Conservation (phyloP, 257 asterid species). For the Mitragyna speciosa region DNA sequence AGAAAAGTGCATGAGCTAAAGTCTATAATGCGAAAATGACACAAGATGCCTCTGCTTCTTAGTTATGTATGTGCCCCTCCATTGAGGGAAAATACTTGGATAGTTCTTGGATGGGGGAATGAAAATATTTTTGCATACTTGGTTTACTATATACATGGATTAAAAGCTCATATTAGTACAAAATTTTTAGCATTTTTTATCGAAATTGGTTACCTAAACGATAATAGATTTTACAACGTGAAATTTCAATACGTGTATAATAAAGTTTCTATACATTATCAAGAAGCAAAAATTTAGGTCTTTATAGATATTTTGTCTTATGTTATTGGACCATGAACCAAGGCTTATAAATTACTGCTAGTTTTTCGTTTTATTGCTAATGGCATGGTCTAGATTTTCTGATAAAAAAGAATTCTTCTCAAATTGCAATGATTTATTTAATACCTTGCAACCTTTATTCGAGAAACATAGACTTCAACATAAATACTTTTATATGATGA, state of each 20-base stretch:
- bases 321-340: not conserved
- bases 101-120: not conserved
- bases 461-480: not conserved
- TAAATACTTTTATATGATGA: not conserved
- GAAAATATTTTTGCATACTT: too few species aligned
- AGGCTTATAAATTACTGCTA: not conserved
- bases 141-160: too few species aligned
- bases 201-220: too few species aligned
- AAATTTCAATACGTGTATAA: too few species aligned
- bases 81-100: conserved; percentile 2
- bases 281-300: not conserved
- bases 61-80: not conserved
- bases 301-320: not conserved
- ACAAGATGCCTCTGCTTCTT: conserved; percentile 2
- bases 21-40: conserved; percentile 15
- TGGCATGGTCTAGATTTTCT: not conserved
- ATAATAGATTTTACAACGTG: not conserved
- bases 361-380: not conserved
- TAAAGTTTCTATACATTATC: too few species aligned
- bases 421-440: not conserved
- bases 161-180: too few species aligned
- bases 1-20: conserved; percentile 17
- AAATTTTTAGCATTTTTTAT: too few species aligned
- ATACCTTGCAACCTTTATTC: not conserved
- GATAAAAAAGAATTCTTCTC: not conserved